phyloP scores from a whole-genome alignment of 306 rosid genomes.

The Quercus variabilis region DNA sequence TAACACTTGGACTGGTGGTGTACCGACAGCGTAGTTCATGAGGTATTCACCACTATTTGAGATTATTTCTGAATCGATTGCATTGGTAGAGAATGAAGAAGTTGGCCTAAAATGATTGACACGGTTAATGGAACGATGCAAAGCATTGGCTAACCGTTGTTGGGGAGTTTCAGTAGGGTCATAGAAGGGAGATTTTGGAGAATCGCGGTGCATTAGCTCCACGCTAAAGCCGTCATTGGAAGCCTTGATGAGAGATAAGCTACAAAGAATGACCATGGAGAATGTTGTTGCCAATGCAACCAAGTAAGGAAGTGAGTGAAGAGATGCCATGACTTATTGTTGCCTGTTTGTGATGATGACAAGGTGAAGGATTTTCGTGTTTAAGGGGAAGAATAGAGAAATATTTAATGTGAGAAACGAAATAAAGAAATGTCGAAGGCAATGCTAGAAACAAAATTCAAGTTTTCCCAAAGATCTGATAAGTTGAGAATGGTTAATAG shows the following conservation, averaged over 20 bases:
- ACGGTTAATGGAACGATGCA: slow-evolving; percentile 8
- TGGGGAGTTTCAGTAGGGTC: not conserved
- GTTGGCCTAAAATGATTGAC: not conserved
- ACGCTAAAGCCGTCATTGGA: slow-evolving; percentile 18
- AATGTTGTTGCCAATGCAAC: not conserved
- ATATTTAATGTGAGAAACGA: too few relatives aligned
- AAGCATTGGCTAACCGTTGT: not conserved
- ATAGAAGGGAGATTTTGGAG: not conserved
- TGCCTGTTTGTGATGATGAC: not conserved
- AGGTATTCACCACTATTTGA: slow-evolving; percentile 28
- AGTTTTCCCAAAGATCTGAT: too few relatives aligned
- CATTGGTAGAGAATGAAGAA: not conserved
- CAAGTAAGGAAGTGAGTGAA: not conserved
- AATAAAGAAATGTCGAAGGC: too few relatives aligned
- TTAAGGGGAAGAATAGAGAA: not conserved
- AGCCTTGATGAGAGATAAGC: not conserved
- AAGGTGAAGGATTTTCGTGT: not conserved
- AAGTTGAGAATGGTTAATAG: too few relatives aligned
- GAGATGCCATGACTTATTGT: not conserved
- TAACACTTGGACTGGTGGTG: slow-evolving; percentile 34
- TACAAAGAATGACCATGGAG: not conserved
- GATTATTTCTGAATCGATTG: not conserved
- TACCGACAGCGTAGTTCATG: slow-evolving; percentile 41
- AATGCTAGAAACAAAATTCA: too few relatives aligned
- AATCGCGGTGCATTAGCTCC: slow-evolving; percentile 5